Percentiles rank a stretch among this genome's conserved stretches.
These are phyloP conservation scores for Eucalyptus erythrocorys DNA, from an alignment of 345 rosid genomes.

Conservation along the genomic window DNA sequence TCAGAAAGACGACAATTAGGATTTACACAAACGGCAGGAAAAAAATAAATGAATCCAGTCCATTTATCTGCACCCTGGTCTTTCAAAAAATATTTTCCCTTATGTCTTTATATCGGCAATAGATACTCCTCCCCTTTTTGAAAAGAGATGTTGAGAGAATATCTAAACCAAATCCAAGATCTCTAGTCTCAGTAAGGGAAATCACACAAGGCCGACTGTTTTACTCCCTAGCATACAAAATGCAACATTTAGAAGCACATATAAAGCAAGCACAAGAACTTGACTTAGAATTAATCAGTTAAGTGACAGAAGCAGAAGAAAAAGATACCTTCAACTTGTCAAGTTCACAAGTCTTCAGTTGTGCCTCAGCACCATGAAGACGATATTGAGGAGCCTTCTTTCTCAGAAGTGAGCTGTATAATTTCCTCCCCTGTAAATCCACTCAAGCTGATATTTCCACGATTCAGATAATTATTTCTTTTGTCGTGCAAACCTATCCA, in stretches of 20 bases:
- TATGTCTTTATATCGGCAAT: background rate
- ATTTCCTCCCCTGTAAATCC: slow-evolving; percentile 85
- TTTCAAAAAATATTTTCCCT: background rate
- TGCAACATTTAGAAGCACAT: background rate
- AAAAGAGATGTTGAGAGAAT: background rate
- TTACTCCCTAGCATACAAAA: background rate
- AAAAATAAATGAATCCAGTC: background rate
- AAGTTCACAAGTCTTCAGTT: slow-evolving; percentile 79
- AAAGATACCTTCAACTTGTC: slow-evolving; percentile 76
- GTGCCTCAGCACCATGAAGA: slow-evolving; percentile 90
- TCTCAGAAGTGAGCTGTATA: slow-evolving; percentile 45
- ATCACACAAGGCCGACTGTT: background rate
- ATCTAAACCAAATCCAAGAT: background rate
- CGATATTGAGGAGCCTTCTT: slow-evolving; percentile 74
- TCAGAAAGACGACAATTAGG: background rate
- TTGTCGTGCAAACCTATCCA: slow-evolving; percentile 62
- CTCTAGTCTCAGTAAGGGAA: background rate
- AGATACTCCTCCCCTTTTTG: background rate
- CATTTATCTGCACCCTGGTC: background rate
- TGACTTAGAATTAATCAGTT: background rate
- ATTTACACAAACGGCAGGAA: background rate
- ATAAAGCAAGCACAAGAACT: background rate
- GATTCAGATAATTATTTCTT: slow-evolving; percentile 74
- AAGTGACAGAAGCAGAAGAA: background rate
- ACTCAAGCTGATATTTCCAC: slow-evolving; percentile 90